Percentiles rank a stretch among this genome's conserved stretches.
phyloP scores from a whole-genome alignment of 352 stramenopile genomes.

The Pseudoperonospora humuli region DNA sequence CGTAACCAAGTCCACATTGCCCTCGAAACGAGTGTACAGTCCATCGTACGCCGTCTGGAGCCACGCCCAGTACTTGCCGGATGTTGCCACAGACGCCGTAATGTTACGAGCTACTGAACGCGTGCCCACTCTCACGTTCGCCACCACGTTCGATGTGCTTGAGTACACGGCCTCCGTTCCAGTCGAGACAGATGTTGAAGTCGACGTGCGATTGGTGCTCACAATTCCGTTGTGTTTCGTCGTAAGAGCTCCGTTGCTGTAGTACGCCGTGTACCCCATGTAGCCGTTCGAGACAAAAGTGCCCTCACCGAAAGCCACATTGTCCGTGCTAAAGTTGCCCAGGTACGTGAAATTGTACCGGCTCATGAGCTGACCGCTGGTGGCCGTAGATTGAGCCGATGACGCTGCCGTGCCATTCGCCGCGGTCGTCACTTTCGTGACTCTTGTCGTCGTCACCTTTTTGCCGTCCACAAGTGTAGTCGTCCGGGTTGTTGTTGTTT shows the following conservation, averaged over 20 bases:
- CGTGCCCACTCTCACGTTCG: conserved; percentile 39
- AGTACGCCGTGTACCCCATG: conserved; percentile 37
- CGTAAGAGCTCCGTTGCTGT: conserved; percentile 32
- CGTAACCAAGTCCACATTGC: conserved; percentile 49
- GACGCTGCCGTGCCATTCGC: conserved; percentile 29
- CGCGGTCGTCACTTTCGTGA: conserved; percentile 29
- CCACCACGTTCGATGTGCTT: conserved; percentile 26
- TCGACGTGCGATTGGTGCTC: conserved; percentile 32
- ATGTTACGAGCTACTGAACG: conserved; percentile 32
- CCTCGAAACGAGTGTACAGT: conserved; percentile 45
- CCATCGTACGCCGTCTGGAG: conserved; percentile 50
- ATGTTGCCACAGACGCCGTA: conserved; percentile 36
- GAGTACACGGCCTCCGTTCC: conserved; percentile 26
- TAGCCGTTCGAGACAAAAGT: conserved; percentile 39
- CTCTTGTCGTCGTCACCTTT: conserved; percentile 45
- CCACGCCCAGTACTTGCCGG: conserved; percentile 58
- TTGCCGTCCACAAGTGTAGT: conserved; percentile 44
- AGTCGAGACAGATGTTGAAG: conserved; percentile 18
- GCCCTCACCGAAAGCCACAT: conserved; percentile 27
- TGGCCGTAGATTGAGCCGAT: conserved; percentile 24
- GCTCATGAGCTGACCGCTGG: conserved; percentile 24
- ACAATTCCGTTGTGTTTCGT: conserved; percentile 51
- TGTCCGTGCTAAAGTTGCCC: conserved; percentile 35
- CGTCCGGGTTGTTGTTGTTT: conserved; percentile 35
- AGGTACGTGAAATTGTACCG: conserved; percentile 39